Conservation (phyloP, 2,329 filamentous ascomycete species). For the Penicillium vulpinum region DNA sequence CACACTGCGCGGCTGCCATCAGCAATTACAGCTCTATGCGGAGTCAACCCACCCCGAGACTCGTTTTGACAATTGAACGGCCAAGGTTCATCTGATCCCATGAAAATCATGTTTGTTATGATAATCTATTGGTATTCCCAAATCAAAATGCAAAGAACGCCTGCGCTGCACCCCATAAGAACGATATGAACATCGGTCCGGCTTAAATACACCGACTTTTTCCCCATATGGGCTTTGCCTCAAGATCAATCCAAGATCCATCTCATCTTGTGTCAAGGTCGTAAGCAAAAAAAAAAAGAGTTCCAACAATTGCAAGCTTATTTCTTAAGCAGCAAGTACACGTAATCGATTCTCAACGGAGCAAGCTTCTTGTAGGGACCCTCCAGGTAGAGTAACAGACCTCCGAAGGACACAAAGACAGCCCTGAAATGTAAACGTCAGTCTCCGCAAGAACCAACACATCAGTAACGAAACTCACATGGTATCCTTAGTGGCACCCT, state of each 20-base stretch:
- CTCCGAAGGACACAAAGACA: constrained; percentile 91
- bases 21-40: background rate
- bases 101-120: constrained; percentile 20
- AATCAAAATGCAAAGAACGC: constrained; percentile 41
- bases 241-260: constrained; percentile 3
- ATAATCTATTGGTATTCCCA: constrained; percentile 40
- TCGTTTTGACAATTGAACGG: background rate
- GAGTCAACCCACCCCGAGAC: background rate
- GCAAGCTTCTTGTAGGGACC: constrained; percentile 96
- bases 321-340: constrained; percentile 94
- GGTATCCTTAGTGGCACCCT: constrained; percentile 67
- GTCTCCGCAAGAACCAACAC: background rate
- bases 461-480: constrained; percentile 64
- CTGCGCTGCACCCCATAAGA: constrained; percentile 41
- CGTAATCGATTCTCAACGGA: constrained; percentile 84
- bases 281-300: constrained; percentile 10
- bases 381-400: constrained; percentile 83
- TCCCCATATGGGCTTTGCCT: constrained; percentile 5
- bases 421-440: constrained; percentile 59
- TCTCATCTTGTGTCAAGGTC: constrained; percentile 2
- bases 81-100: constrained; percentile 3
- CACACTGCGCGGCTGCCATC: background rate
- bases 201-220: constrained; percentile 26
- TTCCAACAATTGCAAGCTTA: constrained; percentile 39
- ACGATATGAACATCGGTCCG: constrained; percentile 20